Evolutionary conservation across 2,329 filamentous ascomycete genomes (phyloP), one percentile per base, ranked within the genome.

Genomic region (Fusarium bactridioides): DNA sequence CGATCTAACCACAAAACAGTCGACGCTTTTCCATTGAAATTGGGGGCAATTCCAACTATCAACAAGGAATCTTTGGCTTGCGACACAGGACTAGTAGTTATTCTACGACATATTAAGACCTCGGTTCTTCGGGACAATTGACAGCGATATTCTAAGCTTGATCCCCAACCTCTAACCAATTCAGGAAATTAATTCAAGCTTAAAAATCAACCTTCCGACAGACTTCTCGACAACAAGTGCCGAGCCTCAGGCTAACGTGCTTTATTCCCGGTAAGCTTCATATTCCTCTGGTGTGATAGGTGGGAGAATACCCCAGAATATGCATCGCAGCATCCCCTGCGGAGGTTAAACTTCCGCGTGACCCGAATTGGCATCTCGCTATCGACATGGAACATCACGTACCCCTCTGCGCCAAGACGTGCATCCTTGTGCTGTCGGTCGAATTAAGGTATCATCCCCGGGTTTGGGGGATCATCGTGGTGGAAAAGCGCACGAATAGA

Each of bases 261-360:
- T 25, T 40, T 40, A 43, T 60, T 54, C 4, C 57, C 47, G 18
- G 10, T 10, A 35, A 27, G 15, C 6, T 35, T 33, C 37, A 53
- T 35, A 0, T 31, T 33, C 0, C 15, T 27, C 3, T 0, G 0
- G 15, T 8, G 1, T 66, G 47, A 67, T 67, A 67, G 64, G 64
- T 55, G 63, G 64, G 63, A 61, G 40, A 57, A 44, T 35, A 33
- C n/a, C 33, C 61, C 29, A 47, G 31, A n/a, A n/a, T n/a, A 38
- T 44, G 35, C 11, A 25, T 35, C 12, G 9, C n/a, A 10, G 13
- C 40, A 9, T 35, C 23, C 43, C 41, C 16, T 16, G 23, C 66
- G 66, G 66, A 69, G 51, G 58, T 58, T 21, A 47, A 38, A 69
- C 66, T 48, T 69, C 66, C 66, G 66, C 25, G 37, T 38, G 29